Evolutionary conservation across 1,284 basidiomycete species (phyloP).

Genomic region (Erythrobasidium hasegawianum): DNA sequence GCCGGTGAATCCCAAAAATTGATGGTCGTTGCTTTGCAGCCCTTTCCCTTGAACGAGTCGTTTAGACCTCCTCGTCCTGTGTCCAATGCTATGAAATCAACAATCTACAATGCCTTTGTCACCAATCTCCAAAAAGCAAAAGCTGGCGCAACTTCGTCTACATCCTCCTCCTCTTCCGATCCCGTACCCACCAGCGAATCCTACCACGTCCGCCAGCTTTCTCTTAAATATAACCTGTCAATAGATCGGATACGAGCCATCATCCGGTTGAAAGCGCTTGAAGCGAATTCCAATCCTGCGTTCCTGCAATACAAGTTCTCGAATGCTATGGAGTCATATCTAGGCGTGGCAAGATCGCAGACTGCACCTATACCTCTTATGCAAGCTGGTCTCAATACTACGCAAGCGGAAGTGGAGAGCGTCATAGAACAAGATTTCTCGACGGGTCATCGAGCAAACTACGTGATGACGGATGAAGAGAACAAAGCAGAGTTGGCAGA

Average conservation of each 20-base stretch:
- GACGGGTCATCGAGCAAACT: constrained; percentile 13
- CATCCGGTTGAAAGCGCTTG: constrained; percentile 69
- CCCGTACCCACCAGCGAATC: constrained; percentile 46
- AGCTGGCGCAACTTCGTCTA: background rate
- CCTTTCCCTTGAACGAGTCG: constrained; percentile 74
- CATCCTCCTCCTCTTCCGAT: background rate
- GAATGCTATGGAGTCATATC: constrained; percentile 34
- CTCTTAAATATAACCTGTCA: constrained; percentile 61
- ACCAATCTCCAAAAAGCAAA: constrained; percentile 52
- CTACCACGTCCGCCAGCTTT: constrained; percentile 61
- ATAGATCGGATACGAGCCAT: constrained; percentile 74
- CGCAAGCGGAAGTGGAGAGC: background rate
- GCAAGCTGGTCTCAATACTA: background rate
- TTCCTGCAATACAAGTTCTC: constrained; percentile 23
- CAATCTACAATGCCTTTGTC: constrained; percentile 53
- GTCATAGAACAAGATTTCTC: constrained; percentile 3
- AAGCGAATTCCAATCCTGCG: constrained; percentile 46
- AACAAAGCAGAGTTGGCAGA: constrained; percentile 10
- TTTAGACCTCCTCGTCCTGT: constrained; percentile 72
- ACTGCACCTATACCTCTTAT: constrained; percentile 11
- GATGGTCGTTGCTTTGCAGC: constrained; percentile 47
- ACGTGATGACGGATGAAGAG: constrained; percentile 28
- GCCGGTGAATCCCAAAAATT: background rate
- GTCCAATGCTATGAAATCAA: constrained; percentile 58
- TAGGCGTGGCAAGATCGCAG: constrained; percentile 20